A percentile compares a stretch with the other conserved stretches of the same genome.
These are phyloP conservation scores for Porcisia hertigi DNA, from an alignment of 208 protist species.

Conservation along the genomic window DNA sequence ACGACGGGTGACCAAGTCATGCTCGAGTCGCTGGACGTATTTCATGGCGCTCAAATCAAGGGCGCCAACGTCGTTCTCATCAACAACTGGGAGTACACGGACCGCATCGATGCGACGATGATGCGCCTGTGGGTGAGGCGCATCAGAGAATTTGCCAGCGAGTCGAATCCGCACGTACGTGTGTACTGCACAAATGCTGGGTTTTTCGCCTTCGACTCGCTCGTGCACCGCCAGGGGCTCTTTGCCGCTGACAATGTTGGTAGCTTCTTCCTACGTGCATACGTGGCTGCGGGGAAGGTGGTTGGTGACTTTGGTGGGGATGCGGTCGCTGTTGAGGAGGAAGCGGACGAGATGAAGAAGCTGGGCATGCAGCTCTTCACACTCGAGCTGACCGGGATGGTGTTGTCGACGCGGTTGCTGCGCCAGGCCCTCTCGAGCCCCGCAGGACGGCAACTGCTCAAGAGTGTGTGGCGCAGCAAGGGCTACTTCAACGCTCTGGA, in stretches of 20 bases:
- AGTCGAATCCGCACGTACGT: conserved; percentile 33
- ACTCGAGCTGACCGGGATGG: not conserved
- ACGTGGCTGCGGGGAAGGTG: conserved; percentile 18
- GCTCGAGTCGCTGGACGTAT: conserved; percentile 1
- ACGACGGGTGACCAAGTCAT: conserved; percentile 12
- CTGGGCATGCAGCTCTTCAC: conserved; percentile 37
- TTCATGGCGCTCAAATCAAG: conserved; percentile 19
- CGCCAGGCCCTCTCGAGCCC: conserved; percentile 8
- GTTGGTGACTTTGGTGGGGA: conserved; percentile 14
- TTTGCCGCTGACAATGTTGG: conserved; percentile 27
- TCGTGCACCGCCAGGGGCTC: conserved; percentile 25
- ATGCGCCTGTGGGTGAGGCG: conserved; percentile 18
- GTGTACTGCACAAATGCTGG: conserved; percentile 35
- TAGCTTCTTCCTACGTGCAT: conserved; percentile 33
- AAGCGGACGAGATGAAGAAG: conserved; percentile 33
- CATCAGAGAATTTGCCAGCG: conserved; percentile 12
- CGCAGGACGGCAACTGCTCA: conserved; percentile 23
- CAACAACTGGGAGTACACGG: conserved; percentile 44
- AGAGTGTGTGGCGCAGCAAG: conserved; percentile 58
- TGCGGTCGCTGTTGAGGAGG: conserved; percentile 22
- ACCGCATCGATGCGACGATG: not conserved
- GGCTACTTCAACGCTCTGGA: conserved; percentile 51
- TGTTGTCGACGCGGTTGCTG: conserved; percentile 13
- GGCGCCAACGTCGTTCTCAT: conserved; percentile 45
- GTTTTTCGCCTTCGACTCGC: conserved; percentile 24